Base-by-base conservation (phyloP, 2,329 filamentous ascomycete genomes). In the Esteya vermicola region DNA sequence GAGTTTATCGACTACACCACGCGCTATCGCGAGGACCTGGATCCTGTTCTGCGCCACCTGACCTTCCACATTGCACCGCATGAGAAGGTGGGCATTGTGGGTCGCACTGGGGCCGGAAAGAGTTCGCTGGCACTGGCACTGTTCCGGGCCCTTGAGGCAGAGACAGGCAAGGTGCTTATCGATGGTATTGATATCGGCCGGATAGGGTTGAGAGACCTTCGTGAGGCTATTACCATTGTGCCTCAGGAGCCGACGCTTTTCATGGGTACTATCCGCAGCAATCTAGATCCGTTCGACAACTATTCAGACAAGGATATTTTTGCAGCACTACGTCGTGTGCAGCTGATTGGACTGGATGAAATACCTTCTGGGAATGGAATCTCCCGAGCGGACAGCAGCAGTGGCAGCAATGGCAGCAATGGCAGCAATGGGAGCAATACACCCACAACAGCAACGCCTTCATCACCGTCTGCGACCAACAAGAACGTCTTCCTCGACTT, bases 181-280 rank as follows among this genome's bases (percentile, higher is more conserved):
- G 91, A 98, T 50, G 81, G 79, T 46, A 64, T 98, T n/a, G 85
- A 96, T 52, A 85, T 96, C 53, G 79, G 85, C 38, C 65, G 70
- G 46, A 95, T 98, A 47, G 91, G 91, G 7, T 72, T 98, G n/a
- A 82, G 85, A 47, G 89, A 96, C 59, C 67, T 98, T 51, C 82
- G 91, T 41, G 82, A 93, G 61, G 81, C 84, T 35, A 93, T 98
- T 51, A 95, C 93, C 1, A 96, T 98, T 59, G 91, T 98, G 42
- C 91, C 91, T 22, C 91, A 98, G 63, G 91, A 98, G 55, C 91
- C 85, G 40, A 96, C 89, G 0, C 68, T 96, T 1, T 96, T 96
- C 61, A 88, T 79, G 13, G 89, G 89, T 48, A 95, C 88, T 1
- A 82, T 96, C 46, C 76, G 89, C 46, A 86, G 69, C 56, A 98